These are phyloP conservation scores for Eragrostis tef DNA, from an alignment of 202 grass and related monocot genomes.

Conservation along the genomic window DNA sequence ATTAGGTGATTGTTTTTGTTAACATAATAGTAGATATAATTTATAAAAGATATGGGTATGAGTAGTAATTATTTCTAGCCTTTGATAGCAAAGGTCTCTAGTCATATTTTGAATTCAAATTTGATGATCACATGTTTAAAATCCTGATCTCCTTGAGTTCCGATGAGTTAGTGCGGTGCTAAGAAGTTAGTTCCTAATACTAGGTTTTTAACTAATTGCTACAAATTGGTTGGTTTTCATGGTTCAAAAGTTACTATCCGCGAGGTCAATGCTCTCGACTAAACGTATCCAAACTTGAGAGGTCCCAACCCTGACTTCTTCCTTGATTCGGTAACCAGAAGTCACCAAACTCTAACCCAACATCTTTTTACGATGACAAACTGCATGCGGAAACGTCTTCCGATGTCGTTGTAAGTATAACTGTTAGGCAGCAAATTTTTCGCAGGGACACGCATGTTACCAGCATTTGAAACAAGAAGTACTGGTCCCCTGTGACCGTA, in stretches of 20 bases:
- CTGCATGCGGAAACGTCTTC: background rate
- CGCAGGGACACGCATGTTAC: background rate
- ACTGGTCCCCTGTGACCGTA: background rate
- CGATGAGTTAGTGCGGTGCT: too few species aligned
- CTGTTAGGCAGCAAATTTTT: background rate
- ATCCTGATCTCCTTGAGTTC: too few species aligned
- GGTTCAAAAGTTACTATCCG: background rate
- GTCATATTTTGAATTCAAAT: too few species aligned
- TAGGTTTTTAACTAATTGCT: background rate
- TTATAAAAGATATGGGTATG: too few species aligned
- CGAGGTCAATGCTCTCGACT: background rate
- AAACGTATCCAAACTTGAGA: background rate
- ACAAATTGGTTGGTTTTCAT: background rate
- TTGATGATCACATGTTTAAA: too few species aligned
- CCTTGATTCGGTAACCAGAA: background rate
- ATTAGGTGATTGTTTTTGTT: too few species aligned
- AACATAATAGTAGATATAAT: too few species aligned
- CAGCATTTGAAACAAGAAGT: background rate
- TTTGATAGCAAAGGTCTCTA: too few species aligned
- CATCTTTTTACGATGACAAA: slow-evolving; percentile 1
- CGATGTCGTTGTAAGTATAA: background rate
- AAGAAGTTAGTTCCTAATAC: too few species aligned
- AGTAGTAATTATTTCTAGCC: too few species aligned
- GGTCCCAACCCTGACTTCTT: background rate
- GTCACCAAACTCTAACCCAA: background rate